Conservation (phyloP, 108 stramenopile genomes). For the Cyclotella baltica region DNA sequence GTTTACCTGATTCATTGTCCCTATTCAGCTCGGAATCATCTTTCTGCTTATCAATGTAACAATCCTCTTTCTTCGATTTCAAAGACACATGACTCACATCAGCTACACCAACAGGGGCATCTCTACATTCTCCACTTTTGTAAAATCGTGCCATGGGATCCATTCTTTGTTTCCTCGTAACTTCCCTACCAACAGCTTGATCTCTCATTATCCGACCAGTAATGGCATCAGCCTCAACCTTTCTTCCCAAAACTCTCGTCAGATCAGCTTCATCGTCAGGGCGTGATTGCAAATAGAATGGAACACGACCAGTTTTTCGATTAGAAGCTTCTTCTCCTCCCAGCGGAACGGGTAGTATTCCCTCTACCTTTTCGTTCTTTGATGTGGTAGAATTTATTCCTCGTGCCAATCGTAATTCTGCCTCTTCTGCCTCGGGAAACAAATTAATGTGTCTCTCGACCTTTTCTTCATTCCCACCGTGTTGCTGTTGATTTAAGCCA, state of each 20-base stretch:
- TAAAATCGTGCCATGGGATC: conserved; percentile 45
- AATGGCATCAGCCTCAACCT: conserved; percentile 22
- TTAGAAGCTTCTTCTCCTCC: conserved; percentile 36
- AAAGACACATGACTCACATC: no score
- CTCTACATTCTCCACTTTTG: neutral
- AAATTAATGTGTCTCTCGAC: conserved; percentile 39
- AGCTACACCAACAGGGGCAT: no score
- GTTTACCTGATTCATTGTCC: neutral
- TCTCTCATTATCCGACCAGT: conserved; percentile 39
- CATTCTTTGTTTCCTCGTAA: conserved; percentile 33
- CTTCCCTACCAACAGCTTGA: conserved; percentile 32
- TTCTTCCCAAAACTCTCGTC: neutral
- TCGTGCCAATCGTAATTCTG: conserved; percentile 18
- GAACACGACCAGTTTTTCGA: conserved; percentile 29
- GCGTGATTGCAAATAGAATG: conserved; percentile 41
- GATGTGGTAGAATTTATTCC: neutral
- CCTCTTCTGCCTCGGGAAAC: conserved; percentile 46
- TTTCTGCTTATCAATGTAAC: neutral
- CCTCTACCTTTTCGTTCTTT: neutral
- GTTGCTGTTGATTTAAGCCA: no score
- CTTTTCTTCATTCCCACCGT: neutral
- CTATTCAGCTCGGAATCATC: neutral
- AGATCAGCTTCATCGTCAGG: neutral
- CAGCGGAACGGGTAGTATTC: conserved; percentile 21
- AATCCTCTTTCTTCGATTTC: no score